phyloP scores from a whole-genome alignment of 2,329 filamentous ascomycete genomes.

The Bisporella sp. region DNA sequence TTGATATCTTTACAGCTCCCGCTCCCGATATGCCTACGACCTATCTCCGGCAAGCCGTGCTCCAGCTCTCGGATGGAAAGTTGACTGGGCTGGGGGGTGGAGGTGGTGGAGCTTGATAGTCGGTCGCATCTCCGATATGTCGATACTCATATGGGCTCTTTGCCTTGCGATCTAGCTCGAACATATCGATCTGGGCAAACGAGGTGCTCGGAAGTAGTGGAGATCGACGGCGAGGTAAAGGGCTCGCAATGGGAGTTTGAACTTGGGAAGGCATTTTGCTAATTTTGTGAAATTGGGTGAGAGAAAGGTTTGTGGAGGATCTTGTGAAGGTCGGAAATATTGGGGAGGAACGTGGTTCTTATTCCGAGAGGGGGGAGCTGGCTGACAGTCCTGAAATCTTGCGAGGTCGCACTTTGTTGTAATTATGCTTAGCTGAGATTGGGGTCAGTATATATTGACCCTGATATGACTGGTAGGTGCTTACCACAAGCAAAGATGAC shows the following conservation, averaged over 20 bases:
- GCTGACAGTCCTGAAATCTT: neutral
- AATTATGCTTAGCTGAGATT: neutral
- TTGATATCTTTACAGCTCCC: too few species aligned
- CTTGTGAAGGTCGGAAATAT: neutral
- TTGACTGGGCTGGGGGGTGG: constrained; percentile 58
- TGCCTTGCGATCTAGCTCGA: constrained; percentile 19
- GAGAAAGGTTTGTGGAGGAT: neutral
- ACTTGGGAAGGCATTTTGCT: constrained; percentile 23
- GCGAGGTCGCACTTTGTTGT: neutral
- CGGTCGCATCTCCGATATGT: constrained; percentile 32
- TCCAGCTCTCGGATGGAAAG: constrained; percentile 51
- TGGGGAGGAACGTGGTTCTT: neutral
- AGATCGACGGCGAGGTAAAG: constrained; percentile 44
- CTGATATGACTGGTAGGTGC: too few species aligned
- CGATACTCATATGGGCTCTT: constrained; percentile 19
- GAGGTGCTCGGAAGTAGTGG: constrained; percentile 19
- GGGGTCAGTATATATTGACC: neutral
- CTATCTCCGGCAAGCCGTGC: constrained; percentile 14
- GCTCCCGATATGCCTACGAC: neutral
- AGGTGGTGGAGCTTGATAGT: constrained; percentile 58
- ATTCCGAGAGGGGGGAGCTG: neutral
- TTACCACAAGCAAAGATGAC: too few species aligned
- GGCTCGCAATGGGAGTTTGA: constrained; percentile 19
- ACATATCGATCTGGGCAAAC: constrained; percentile 19
- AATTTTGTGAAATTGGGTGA: neutral